Evolutionary conservation across 2,329 filamentous ascomycete genomes (phyloP).

Genomic region (Cordyceps militaris): DNA sequence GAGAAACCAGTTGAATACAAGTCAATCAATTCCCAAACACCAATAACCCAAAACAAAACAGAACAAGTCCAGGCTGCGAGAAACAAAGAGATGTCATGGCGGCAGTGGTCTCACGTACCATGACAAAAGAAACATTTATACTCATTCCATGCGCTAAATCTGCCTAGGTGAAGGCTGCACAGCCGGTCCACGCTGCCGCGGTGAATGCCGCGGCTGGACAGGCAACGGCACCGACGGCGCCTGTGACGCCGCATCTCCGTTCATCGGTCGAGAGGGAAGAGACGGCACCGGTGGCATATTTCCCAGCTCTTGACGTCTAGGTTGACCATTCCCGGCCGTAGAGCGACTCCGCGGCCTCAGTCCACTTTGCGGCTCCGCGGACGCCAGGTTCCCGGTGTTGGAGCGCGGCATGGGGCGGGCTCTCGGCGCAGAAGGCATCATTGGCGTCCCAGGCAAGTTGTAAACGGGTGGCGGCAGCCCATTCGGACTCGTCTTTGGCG

Average conservation of each 20-base stretch:
- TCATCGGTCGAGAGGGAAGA: conserved; percentile 12
- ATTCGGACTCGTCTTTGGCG: conserved; percentile 34
- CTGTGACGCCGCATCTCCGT: conserved; percentile 2
- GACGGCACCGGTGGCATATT: conserved; percentile 15
- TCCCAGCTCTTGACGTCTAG: not conserved
- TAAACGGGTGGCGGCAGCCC: conserved; percentile 20
- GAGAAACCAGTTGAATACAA: not conserved
- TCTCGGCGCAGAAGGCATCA: not conserved
- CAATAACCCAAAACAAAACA: not conserved
- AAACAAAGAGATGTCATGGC: too few species aligned
- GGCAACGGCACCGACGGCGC: not conserved
- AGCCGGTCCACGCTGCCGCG: not conserved
- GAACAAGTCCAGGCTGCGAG: not conserved
- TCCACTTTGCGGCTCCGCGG: not conserved
- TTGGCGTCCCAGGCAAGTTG: not conserved
- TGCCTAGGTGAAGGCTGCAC: not conserved
- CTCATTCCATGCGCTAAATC: not conserved
- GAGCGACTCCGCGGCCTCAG: conserved; percentile 7
- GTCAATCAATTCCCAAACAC: not conserved
- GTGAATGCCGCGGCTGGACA: not conserved
- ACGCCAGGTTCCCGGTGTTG: not conserved
- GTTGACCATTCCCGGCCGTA: not conserved
- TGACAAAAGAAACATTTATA: not conserved
- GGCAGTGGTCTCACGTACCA: not conserved
- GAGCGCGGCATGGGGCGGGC: not conserved